Conservation (phyloP, 805 yeast species). For the Myxozyma monticola region DNA sequence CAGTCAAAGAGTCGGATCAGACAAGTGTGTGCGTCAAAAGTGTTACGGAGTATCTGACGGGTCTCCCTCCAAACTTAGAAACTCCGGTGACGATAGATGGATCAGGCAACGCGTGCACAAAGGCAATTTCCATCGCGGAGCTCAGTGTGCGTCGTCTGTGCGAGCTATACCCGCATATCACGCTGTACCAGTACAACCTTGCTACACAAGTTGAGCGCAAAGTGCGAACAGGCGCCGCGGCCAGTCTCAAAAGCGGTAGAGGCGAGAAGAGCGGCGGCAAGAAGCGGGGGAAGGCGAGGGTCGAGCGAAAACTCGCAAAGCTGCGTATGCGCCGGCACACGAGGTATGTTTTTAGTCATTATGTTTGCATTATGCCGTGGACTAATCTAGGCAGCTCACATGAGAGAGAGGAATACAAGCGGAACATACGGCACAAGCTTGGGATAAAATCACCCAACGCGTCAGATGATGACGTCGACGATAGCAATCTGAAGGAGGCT, state of each 20-base stretch:
- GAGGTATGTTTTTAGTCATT: background rate
- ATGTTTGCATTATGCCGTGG: too few species aligned
- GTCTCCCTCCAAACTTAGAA: background rate
- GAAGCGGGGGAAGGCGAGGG: constrained; percentile 5
- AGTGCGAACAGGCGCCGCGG: background rate
- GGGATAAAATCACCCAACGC: background rate
- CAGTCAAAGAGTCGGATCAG: background rate
- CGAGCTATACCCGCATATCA: background rate
- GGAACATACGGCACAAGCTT: too few species aligned
- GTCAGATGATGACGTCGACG: background rate
- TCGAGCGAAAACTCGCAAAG: background rate
- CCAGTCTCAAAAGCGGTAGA: too few species aligned
- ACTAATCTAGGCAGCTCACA: too few species aligned
- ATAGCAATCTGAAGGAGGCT: background rate
- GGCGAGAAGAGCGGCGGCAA: constrained; percentile 1
- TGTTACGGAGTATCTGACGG: background rate
- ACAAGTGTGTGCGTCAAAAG: background rate
- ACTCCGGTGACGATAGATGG: background rate
- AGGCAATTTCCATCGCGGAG: constrained; percentile 14
- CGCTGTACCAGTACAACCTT: constrained; percentile 10
- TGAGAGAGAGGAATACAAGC: too few species aligned
- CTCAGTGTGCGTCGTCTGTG: constrained; percentile 2
- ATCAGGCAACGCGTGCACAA: constrained; percentile 9
- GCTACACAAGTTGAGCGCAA: constrained; percentile 6
- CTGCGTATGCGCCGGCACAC: background rate